These are phyloP conservation scores for Exophiala mesophila DNA, from an alignment of 2,329 filamentous ascomycete genomes.

Conservation along the genomic window DNA sequence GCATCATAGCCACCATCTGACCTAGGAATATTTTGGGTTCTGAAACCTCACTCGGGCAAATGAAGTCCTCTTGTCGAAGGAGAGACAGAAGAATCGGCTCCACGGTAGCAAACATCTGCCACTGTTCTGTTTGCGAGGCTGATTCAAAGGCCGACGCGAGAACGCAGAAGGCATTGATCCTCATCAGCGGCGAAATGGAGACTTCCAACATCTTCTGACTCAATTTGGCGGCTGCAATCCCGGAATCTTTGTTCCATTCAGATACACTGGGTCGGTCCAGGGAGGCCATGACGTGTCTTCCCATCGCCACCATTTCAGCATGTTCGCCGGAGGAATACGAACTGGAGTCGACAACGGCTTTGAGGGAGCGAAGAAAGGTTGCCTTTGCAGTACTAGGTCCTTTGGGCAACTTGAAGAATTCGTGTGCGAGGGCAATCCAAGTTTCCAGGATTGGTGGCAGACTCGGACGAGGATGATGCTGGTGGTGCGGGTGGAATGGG, in stretches of 20 bases:
- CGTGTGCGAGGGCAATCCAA: neutral
- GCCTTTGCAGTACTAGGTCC: neutral
- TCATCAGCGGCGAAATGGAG: neutral
- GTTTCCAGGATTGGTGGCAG: neutral
- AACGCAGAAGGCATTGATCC: constrained; percentile 1
- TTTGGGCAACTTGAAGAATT: neutral
- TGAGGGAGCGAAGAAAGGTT: neutral
- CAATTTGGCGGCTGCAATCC: neutral
- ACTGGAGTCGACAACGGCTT: neutral
- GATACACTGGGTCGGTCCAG: neutral
- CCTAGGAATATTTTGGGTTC: neutral
- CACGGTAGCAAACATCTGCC: neutral
- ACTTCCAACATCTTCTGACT: neutral
- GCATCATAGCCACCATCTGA: neutral
- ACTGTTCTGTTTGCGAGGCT: neutral
- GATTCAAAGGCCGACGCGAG: neutral
- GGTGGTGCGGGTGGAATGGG: neutral
- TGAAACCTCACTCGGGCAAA: neutral
- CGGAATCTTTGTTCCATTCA: neutral
- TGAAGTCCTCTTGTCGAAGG: neutral
- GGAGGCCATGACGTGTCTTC: neutral
- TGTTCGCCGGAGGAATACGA: neutral
- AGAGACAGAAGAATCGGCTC: neutral
- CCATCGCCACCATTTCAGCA: neutral
- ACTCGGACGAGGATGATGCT: neutral